Conservation (phyloP, 176 grass and related monocot genomes). For the Avena atlantica region DNA sequence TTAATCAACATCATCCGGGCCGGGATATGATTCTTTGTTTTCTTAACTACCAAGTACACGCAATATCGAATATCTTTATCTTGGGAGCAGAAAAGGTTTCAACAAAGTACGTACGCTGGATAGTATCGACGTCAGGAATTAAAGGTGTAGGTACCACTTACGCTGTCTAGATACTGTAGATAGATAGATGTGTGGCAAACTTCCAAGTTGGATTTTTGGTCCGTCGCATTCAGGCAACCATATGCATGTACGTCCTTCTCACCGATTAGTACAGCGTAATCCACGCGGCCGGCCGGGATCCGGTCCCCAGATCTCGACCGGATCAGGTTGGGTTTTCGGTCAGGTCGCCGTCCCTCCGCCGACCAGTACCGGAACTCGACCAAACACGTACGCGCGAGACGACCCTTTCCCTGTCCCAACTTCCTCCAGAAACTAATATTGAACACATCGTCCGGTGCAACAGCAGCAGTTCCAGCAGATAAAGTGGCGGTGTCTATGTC, state of each 20-base stretch:
- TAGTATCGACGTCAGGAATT: not conserved
- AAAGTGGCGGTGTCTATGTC: too few relatives aligned
- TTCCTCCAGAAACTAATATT: too few relatives aligned
- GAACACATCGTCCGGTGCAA: too few relatives aligned
- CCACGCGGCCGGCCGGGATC: not conserved
- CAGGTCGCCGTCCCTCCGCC: not conserved
- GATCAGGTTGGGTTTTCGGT: too few relatives aligned
- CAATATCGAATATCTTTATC: not conserved
- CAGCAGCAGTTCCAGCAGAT: too few relatives aligned
- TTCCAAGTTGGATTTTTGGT: slow-evolving; percentile 24
- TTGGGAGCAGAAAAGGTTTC: slow-evolving; percentile 6
- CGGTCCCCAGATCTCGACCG: not conserved
- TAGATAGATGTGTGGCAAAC: not conserved
- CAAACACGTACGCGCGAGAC: too few relatives aligned
- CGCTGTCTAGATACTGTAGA: too few relatives aligned
- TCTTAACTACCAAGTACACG: slow-evolving; percentile 21
- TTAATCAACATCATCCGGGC: not conserved
- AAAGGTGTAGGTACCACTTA: not conserved
- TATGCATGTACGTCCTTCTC: not conserved
- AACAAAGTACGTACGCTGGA: slow-evolving; percentile 23
- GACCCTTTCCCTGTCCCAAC: too few relatives aligned
- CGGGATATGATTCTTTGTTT: slow-evolving; percentile 25
- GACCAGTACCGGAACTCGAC: too few relatives aligned
- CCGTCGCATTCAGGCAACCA: not conserved
- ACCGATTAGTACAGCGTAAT: too few relatives aligned